Evolutionary conservation across 2,329 filamentous ascomycete genomes (phyloP).

Genomic region (Elsinoe arachidis): DNA sequence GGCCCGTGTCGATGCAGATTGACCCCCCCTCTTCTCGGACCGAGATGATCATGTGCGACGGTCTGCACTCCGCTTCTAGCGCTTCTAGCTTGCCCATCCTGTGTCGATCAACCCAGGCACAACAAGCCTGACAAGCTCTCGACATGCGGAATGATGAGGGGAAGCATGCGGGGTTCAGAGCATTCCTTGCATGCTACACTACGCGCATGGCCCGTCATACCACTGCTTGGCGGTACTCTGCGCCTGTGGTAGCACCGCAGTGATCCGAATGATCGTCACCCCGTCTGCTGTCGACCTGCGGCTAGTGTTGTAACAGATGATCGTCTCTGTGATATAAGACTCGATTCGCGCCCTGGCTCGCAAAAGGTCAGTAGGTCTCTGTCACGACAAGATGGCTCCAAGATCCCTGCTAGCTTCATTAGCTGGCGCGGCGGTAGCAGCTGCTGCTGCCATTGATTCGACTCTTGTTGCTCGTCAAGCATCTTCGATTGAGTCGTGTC

Average conservation of each 20-base stretch:
- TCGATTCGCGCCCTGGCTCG: background rate
- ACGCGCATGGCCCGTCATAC: background rate
- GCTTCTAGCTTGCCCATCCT: background rate
- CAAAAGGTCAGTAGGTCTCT: background rate
- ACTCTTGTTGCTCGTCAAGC: slow-evolving; percentile 13
- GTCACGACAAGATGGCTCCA: background rate
- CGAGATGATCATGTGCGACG: background rate
- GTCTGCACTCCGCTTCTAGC: slow-evolving; percentile 8
- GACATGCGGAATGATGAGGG: background rate
- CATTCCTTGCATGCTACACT: background rate
- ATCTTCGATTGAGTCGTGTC: slow-evolving; percentile 38
- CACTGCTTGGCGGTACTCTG: background rate
- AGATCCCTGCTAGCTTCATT: background rate
- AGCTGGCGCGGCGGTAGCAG: background rate
- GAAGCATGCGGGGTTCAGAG: slow-evolving; percentile 5
- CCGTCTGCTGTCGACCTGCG: background rate
- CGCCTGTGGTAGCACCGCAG: background rate
- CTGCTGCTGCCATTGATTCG: background rate
- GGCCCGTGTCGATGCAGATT: background rate
- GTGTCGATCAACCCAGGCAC: background rate
- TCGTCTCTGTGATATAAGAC: background rate
- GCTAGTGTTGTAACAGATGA: background rate
- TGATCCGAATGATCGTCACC: slow-evolving; percentile 9
- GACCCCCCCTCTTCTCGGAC: background rate
- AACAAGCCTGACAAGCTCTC: background rate